Percentiles rank a stretch among this genome's conserved stretches.
Conservation (phyloP, 306 rosid species). For the Begonia fuchsioides region DNA sequence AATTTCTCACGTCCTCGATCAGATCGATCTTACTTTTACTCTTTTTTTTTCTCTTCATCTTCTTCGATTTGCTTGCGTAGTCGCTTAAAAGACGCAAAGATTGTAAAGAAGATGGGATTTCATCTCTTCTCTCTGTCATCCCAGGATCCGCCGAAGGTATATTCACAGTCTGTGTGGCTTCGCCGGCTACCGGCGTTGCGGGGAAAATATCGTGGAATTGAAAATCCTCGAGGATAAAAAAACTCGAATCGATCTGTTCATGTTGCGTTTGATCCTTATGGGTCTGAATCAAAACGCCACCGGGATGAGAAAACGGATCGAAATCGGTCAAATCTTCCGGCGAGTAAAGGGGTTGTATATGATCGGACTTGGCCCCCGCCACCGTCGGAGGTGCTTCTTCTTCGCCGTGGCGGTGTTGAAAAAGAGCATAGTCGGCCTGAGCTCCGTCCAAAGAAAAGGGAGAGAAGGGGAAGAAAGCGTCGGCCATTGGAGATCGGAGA, state of each 20-base stretch:
- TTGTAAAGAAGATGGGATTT: slow-evolving; percentile 14
- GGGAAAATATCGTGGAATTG: slow-evolving; percentile 14
- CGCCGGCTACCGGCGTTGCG: slow-evolving; percentile 8
- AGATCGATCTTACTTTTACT: slow-evolving; percentile 3
- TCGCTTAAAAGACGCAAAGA: slow-evolving; percentile 40
- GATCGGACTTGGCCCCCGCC: not conserved
- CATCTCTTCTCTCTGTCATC: slow-evolving; percentile 6
- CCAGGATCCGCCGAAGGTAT: slow-evolving; percentile 9
- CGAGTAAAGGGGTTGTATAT: slow-evolving; percentile 3
- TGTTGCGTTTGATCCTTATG: slow-evolving; percentile 11
- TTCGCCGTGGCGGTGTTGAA: slow-evolving; percentile 13
- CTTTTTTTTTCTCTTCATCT: slow-evolving; percentile 13
- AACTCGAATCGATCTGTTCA: slow-evolving; percentile 10
- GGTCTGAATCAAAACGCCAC: slow-evolving; percentile 6
- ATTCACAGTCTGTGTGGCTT: not conserved
- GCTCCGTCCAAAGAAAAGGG: slow-evolving; percentile 24
- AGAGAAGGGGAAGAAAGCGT: slow-evolving; percentile 17
- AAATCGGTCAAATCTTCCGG: slow-evolving; percentile 14
- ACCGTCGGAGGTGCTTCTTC: slow-evolving; percentile 1
- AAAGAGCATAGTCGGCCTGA: slow-evolving; percentile 11
- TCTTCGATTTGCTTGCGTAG: slow-evolving; percentile 32
- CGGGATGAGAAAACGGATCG: slow-evolving; percentile 9
- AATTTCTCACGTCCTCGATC: slow-evolving; percentile 10
- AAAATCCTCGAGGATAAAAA: slow-evolving; percentile 17
- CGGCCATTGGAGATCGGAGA: slow-evolving; percentile 13